phyloP scores from a whole-genome alignment of 2,329 filamentous ascomycete species.

The Hawksworthiomyces lignivorus region DNA sequence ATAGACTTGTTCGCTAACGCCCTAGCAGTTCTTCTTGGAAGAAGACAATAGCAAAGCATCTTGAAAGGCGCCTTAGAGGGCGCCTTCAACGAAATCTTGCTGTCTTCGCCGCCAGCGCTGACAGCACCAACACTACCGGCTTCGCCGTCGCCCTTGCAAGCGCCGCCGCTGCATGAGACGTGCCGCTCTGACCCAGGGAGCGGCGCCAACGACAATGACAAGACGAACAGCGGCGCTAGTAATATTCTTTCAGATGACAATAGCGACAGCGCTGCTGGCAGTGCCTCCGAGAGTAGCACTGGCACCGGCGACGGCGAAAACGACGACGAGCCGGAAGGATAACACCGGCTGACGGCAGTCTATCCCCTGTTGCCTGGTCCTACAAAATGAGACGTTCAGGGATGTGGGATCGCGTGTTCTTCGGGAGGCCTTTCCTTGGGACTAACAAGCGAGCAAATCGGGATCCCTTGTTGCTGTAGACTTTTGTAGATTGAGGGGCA shows the following conservation, averaged over 20 bases:
- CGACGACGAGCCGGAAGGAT: constrained; percentile 57
- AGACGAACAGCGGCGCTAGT: constrained; percentile 7
- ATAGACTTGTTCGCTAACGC: not conserved
- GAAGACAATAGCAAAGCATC: constrained; percentile 52
- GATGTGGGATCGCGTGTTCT: no score
- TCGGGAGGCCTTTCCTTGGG: no score
- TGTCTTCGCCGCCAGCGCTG: not conserved
- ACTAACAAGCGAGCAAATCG: no score
- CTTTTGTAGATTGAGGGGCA: constrained; percentile 46
- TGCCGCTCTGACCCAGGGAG: constrained; percentile 9
- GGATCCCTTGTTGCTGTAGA: not conserved
- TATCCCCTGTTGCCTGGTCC: constrained; percentile 62
- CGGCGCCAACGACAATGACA: constrained; percentile 23
- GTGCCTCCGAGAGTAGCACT: not conserved
- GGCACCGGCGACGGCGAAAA: constrained; percentile 22
- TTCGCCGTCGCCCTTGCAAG: not conserved
- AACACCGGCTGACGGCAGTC: constrained; percentile 49
- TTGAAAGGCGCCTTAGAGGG: constrained; percentile 53
- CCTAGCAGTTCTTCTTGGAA: constrained; percentile 81
- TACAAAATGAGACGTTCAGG: constrained; percentile 28
- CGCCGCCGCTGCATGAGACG: constrained; percentile 7
- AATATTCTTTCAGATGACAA: not conserved
- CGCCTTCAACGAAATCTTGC: constrained; percentile 17
- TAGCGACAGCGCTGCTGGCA: not conserved
- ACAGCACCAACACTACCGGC: not conserved